Evolutionary conservation across 2,329 filamentous ascomycete species (phyloP).

Genomic region (Xylariales sp.): DNA sequence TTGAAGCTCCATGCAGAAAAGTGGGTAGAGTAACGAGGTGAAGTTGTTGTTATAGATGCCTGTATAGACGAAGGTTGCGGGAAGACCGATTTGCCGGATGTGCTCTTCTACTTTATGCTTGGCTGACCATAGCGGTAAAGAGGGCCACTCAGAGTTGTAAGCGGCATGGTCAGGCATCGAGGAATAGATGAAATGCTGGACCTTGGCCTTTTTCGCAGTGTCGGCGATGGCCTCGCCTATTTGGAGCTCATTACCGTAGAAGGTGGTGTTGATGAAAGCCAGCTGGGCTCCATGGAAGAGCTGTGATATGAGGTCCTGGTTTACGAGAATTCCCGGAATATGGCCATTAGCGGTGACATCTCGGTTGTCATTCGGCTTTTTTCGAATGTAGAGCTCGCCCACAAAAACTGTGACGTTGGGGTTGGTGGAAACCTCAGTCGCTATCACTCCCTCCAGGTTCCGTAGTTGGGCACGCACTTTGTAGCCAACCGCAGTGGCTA

Average conservation of each 20-base stretch:
- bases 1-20: conserved; percentile 92
- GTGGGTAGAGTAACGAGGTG: conserved; percentile 82
- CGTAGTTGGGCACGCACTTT: conserved; percentile 88
- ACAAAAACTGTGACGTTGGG: conserved; percentile 68
- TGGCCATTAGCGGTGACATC: conserved; percentile 65
- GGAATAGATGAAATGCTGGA: conserved; percentile 92
- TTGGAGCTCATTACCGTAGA: conserved; percentile 89
- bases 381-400: conserved; percentile 58
- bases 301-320: conserved; percentile 65
- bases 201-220: conserved; percentile 76
- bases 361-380: conserved; percentile 45
- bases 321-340: conserved; percentile 62
- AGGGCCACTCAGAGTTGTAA: conserved; percentile 72
- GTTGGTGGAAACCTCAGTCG: conserved; percentile 75
- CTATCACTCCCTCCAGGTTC: conserved; percentile 81
- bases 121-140: conserved; percentile 82
- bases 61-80: conserved; percentile 89
- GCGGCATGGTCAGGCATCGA: conserved; percentile 93
- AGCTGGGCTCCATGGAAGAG: conserved; percentile 81
- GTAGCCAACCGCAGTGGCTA: conserved; percentile 90
- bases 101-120: conserved; percentile 95
- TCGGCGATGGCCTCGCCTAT: conserved; percentile 87
- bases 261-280: conserved; percentile 97
- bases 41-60: conserved; percentile 99
- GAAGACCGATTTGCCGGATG: conserved; percentile 73